Percentiles rank a stretch among this genome's conserved stretches.
phyloP scores from a whole-genome alignment of 2,329 filamentous ascomycete genomes.

The Berkeleyomyces rouxiae region DNA sequence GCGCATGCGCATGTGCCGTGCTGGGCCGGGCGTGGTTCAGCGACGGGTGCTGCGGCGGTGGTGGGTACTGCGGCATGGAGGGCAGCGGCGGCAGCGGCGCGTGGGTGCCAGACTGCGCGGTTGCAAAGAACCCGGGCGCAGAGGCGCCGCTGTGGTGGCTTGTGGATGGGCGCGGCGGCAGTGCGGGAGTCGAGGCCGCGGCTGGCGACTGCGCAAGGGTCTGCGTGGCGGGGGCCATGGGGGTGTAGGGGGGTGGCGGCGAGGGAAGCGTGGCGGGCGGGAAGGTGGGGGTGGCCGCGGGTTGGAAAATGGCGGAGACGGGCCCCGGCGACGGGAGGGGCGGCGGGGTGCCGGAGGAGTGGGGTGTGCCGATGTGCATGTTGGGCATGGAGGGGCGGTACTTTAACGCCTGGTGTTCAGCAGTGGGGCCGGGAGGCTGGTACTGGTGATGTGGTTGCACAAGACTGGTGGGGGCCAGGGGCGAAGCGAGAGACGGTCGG shows the following conservation, averaged over 20 bases:
- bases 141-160: not conserved
- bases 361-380: conserved; percentile 5
- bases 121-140: not conserved
- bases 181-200: not conserved
- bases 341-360: not conserved
- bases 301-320: not conserved
- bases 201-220: not conserved
- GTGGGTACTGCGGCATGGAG: not conserved
- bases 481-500: not conserved
- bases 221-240: not conserved
- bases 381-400: conserved; percentile 10
- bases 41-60: not conserved
- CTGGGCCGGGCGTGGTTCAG: not conserved
- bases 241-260: not conserved
- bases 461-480: not conserved
- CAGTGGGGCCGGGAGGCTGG: not conserved
- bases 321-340: not conserved
- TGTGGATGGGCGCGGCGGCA: conserved; percentile 5
- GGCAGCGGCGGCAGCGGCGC: not conserved
- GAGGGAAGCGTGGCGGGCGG: not conserved
- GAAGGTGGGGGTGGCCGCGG: not conserved
- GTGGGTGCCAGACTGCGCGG: not conserved
- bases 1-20: not conserved
- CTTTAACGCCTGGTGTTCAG: not conserved
- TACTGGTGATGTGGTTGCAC: not conserved